Evolutionary conservation across 1,284 basidiomycete genomes (phyloP).

Genomic region (Trametes sp.): DNA sequence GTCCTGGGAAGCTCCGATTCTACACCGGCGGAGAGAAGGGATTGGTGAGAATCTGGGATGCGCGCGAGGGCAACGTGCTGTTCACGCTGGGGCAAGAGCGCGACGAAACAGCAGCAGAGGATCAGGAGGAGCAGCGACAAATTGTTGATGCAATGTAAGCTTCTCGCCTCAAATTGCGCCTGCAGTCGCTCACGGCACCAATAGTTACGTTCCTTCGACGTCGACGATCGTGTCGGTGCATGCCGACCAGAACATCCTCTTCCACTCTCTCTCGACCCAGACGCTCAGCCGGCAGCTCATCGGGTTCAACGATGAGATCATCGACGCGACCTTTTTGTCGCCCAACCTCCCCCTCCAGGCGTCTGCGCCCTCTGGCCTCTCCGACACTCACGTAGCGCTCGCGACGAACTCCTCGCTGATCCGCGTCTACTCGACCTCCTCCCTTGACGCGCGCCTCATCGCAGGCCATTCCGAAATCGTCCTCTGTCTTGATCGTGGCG

Average conservation of each 20-base stretch:
- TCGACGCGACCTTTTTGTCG: slow-evolving; percentile 86
- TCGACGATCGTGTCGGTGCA: slow-evolving; percentile 88
- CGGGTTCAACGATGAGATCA: slow-evolving; percentile 98
- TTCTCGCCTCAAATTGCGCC: slow-evolving; percentile 18
- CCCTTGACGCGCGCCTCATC: slow-evolving; percentile 83
- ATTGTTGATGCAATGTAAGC: slow-evolving; percentile 77
- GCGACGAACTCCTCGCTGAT: slow-evolving; percentile 97
- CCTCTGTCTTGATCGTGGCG: slow-evolving; percentile 79
- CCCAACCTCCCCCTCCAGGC: slow-evolving; percentile 41
- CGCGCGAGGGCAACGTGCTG: slow-evolving; percentile 66
- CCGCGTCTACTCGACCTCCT: slow-evolving; percentile 80
- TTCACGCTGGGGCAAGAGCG: slow-evolving; percentile 66
- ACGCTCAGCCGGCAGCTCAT: slow-evolving; percentile 86
- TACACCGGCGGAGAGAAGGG: slow-evolving; percentile 94
- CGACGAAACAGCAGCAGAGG: slow-evolving; percentile 51
- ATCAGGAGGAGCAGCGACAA: slow-evolving; percentile 81
- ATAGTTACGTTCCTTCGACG: slow-evolving; percentile 71
- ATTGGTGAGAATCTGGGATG: slow-evolving; percentile 85
- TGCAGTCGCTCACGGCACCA: slow-evolving; percentile 33
- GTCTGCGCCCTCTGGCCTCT: slow-evolving; percentile 31
- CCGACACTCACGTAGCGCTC: slow-evolving; percentile 84
- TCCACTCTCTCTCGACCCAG: slow-evolving; percentile 76
- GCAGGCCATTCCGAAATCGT: slow-evolving; percentile 93
- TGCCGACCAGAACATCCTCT: slow-evolving; percentile 96
- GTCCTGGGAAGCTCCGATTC: slow-evolving; percentile 60